Evolutionary conservation across 345 rosid species (phyloP).

Genomic region (Eucalyptus marginata): DNA sequence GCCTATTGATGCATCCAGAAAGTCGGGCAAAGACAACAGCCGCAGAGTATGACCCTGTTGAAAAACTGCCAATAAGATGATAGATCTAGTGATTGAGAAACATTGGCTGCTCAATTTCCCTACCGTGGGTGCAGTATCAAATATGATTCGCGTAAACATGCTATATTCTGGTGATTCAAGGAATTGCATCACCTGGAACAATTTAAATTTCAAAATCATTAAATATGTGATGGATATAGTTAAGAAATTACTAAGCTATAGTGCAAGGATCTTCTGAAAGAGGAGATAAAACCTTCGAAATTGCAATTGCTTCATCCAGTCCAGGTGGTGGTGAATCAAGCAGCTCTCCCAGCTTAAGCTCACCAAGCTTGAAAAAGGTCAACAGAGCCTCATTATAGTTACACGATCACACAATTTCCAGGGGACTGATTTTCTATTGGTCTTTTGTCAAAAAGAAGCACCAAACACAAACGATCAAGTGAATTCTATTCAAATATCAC

Average conservation of each 20-base stretch:
- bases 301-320: slow-evolving; percentile 97
- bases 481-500: not conserved
- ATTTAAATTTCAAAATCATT: not conserved
- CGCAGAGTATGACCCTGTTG: slow-evolving; percentile 87
- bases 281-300: slow-evolving; percentile 54
- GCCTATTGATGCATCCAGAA: slow-evolving; percentile 94
- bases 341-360: slow-evolving; percentile 83
- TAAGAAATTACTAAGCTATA: not conserved
- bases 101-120: slow-evolving; percentile 3
- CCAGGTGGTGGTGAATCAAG: slow-evolving; percentile 99
- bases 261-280: not conserved
- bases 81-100: not conserved
- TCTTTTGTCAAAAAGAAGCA: not conserved
- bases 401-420: not conserved
- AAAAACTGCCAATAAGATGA: not conserved
- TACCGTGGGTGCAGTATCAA: slow-evolving; percentile 98
- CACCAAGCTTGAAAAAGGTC: slow-evolving; percentile 52
- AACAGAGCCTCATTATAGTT: not conserved
- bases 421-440: not conserved
- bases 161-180: slow-evolving; percentile 83
- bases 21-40: slow-evolving; percentile 88
- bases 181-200: slow-evolving; percentile 85
- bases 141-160: slow-evolving; percentile 88
- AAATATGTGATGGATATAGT: not conserved
- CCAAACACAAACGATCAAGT: not conserved